Conservation (phyloP, 768 basidiomycete genomes). For the Agrocybe praecox region DNA sequence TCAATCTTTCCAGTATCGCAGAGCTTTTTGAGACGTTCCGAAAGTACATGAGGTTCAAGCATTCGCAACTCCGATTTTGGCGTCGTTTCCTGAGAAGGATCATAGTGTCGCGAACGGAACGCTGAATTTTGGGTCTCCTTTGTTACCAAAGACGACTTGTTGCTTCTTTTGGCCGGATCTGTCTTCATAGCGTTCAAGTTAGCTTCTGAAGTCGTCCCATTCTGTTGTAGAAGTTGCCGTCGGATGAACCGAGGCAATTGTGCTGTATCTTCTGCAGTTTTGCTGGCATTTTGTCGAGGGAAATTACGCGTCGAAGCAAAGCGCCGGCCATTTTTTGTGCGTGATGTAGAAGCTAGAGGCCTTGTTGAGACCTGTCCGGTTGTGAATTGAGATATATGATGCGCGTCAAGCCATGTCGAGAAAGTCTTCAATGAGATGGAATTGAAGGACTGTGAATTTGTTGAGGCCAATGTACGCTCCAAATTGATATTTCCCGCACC, state of each 20-base stretch:
- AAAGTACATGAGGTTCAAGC: conserved; percentile 66
- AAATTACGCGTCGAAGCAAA: conserved; percentile 19
- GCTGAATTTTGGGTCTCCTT: conserved; percentile 7
- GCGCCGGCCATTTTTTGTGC: conserved; percentile 7
- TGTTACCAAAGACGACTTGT: conserved; percentile 6
- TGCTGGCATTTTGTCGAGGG: conserved; percentile 1
- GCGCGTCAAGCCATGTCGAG: conserved; percentile 19
- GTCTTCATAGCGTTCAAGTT: neutral
- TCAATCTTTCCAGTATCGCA: conserved; percentile 58
- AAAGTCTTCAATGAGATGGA: conserved; percentile 14
- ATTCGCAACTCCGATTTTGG: conserved; percentile 36
- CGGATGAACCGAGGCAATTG: conserved; percentile 24
- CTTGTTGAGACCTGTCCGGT: conserved; percentile 1
- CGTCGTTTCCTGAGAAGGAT: conserved; percentile 28
- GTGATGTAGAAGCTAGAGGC: neutral
- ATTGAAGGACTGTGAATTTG: neutral
- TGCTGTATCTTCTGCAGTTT: conserved; percentile 7
- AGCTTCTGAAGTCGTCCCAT: neutral
- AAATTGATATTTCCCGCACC: conserved; percentile 3
- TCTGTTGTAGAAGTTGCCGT: conserved; percentile 11
- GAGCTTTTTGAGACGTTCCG: conserved; percentile 57
- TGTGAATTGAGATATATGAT: conserved; percentile 11
- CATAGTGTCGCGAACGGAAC: conserved; percentile 43
- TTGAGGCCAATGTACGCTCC: conserved; percentile 1
- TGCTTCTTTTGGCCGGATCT: neutral